phyloP scores from a whole-genome alignment of 352 stramenopile species.

The Pythium pectinolyticum region DNA sequence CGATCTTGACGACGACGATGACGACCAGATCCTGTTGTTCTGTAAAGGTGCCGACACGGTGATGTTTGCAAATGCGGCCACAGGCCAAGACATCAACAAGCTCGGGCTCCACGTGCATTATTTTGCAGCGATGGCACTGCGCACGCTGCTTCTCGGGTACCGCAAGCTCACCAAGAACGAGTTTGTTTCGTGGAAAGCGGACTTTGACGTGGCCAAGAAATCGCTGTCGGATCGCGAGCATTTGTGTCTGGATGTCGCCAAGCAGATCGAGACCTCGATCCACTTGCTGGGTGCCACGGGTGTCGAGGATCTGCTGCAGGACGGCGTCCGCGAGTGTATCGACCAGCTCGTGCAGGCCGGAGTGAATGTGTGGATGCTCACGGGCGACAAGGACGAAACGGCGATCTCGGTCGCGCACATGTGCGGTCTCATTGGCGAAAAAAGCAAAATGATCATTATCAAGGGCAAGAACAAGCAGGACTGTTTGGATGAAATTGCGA shows the following conservation, averaged over 20 bases:
- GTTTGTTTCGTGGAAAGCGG: slow-evolving; percentile 68
- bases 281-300: slow-evolving; percentile 94
- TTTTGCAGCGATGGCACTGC: slow-evolving; percentile 85
- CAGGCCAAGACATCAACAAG: slow-evolving; percentile 74
- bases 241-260: slow-evolving; percentile 65
- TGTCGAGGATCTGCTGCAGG: slow-evolving; percentile 97
- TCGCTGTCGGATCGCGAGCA: slow-evolving; percentile 63
- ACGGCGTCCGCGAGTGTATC: slow-evolving; percentile 96
- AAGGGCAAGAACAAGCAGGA: slow-evolving; percentile 80
- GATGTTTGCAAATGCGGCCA: slow-evolving; percentile 82
- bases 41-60: slow-evolving; percentile 89
- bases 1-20: slow-evolving; percentile 24
- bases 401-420: slow-evolving; percentile 98
- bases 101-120: slow-evolving; percentile 82
- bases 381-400: slow-evolving; percentile 99
- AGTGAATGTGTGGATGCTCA: slow-evolving; percentile 99
- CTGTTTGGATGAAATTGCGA: slow-evolving; percentile 79
- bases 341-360: slow-evolving; percentile 92
- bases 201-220: slow-evolving; percentile 71
- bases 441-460: slow-evolving; percentile 82
- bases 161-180: slow-evolving; percentile 60
- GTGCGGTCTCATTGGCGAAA: slow-evolving; percentile 88
- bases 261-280: slow-evolving; percentile 78
- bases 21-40: slow-evolving; percentile 75
- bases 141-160: slow-evolving; percentile 84